Evolutionary conservation across 139 green algal genomes (phyloP).

Genomic region (Chlorella sp.): DNA sequence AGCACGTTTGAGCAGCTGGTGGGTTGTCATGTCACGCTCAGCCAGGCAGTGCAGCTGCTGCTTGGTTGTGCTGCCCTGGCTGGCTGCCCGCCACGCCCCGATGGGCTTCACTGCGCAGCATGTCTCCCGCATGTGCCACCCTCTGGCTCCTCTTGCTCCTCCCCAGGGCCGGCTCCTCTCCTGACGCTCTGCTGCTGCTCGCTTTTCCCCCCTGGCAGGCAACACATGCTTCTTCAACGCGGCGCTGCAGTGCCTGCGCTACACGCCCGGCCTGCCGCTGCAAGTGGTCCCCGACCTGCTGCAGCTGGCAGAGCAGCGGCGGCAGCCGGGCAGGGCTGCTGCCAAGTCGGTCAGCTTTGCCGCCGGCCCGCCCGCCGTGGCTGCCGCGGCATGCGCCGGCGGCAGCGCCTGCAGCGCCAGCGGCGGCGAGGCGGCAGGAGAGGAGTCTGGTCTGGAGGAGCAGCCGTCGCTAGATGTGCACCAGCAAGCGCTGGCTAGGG

Average conservation of each 20-base stretch:
- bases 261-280: conserved; percentile 53
- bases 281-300: conserved; percentile 58
- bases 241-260: conserved; percentile 70
- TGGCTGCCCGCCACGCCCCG: no score
- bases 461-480: conserved; percentile 16
- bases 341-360: no score
- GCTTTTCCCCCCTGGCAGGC: conserved; percentile 33
- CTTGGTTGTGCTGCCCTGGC: no score
- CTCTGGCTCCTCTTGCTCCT: no score
- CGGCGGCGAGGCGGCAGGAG: not conserved
- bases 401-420: not conserved
- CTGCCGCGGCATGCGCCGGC: not conserved
- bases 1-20: not conserved
- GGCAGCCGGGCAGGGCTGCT: not conserved
- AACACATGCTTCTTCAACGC: conserved; percentile 77
- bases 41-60: no score
- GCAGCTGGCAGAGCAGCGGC: not conserved
- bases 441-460: no score
- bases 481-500: not conserved
- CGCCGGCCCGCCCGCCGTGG: no score
- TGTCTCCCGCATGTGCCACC: no score
- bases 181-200: no score
- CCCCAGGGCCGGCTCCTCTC: no score
- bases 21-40: no score
- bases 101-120: no score